Conservation (phyloP, 495 filamentous ascomycete genomes). For the Jackrogersella multiformis region DNA sequence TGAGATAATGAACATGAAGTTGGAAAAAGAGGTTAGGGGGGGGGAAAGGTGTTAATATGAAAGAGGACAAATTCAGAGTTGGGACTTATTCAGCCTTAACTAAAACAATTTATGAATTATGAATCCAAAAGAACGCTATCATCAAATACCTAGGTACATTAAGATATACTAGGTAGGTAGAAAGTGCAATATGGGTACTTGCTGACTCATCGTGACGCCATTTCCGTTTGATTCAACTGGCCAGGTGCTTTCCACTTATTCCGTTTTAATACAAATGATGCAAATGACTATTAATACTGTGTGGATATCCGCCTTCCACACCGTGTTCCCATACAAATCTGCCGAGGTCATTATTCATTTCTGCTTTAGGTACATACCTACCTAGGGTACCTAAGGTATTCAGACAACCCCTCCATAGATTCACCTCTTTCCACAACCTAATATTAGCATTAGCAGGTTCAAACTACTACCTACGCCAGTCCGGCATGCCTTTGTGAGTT, state of each 20-base stretch:
- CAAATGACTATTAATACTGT: no score
- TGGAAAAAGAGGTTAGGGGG: no score
- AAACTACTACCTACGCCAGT: background rate
- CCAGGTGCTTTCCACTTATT: background rate
- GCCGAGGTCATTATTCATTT: background rate
- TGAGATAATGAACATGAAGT: background rate
- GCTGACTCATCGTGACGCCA: conserved; percentile 35
- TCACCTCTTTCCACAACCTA: background rate
- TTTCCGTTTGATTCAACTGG: background rate
- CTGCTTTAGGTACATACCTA: no score
- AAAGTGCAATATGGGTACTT: background rate
- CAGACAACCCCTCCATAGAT: background rate
- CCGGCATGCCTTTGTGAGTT: conserved; percentile 37
- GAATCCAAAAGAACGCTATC: no score
- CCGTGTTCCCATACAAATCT: background rate
- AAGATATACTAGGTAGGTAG: background rate
- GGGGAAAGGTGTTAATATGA: background rate
- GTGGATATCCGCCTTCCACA: background rate
- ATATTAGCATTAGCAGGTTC: background rate
- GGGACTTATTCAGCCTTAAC: no score
- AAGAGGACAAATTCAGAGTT: background rate
- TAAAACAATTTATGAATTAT: no score
- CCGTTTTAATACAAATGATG: no score
- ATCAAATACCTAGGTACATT: background rate
- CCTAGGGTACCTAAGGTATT: no score